Evolutionary conservation across 108 stramenopile genomes (phyloP), one percentile per base, ranked within the genome.

Genomic region (Epithemia pelagica): DNA sequence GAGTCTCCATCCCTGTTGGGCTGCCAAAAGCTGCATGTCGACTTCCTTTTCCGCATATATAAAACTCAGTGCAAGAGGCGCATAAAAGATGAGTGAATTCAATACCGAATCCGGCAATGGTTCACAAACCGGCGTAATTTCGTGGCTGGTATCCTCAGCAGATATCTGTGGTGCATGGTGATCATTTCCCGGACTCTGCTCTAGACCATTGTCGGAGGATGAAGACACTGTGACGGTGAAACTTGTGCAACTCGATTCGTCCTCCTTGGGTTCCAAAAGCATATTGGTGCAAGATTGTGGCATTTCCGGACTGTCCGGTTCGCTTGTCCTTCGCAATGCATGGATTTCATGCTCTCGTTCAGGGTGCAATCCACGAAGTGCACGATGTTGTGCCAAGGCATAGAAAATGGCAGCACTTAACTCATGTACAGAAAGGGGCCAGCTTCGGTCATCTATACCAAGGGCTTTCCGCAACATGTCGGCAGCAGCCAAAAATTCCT

Each of bases 331-430:
- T 27, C 56, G 56, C 26, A 58, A 5, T 19, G 81, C 62, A 78
- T 93, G 92, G 29, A 90, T 93, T 5, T 73, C 54, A 55, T 92
- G 75, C 69, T 97, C 97, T 31, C 82, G 74, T 52, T 96, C 91
- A 5, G 95, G 95, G 37, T 82, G 63, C 37, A 90, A 28, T 8
- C 95, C 96, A 22, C 96, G 61, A 78, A 93, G 82, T 31, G 92
- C 92, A 46, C 95, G 80, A 69, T 91, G 89, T 74, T 92, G 84
- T 18, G 95, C 97, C 46, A 98, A 69, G 28, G 92, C 89, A 79
- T 98, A 98, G 70, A 95, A 98, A 65, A 98, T 96, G 29, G 96
- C 96, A 31, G 96, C 97, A 61, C 91, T 95, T 56, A 98, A 64
- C 70, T 96, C 95, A 69, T 95, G 94, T 1, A 93, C 92, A 28